Conservation (phyloP, 2,329 filamentous ascomycete species). For the Hirsutella rhossiliensis region DNA sequence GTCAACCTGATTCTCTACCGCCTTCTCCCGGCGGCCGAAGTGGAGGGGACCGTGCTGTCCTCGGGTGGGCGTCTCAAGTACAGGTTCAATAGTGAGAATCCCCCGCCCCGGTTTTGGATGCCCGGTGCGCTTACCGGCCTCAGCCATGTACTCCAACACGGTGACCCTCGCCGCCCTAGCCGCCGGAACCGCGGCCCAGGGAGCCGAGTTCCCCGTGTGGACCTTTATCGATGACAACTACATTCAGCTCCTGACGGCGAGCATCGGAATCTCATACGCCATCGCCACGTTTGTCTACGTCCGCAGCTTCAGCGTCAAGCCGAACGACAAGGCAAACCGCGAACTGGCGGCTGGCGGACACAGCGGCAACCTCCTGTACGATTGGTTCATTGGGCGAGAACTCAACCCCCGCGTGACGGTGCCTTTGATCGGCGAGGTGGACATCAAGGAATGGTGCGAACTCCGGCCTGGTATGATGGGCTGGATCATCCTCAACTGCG, state of each 20-base stretch:
- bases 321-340: conserved; percentile 58
- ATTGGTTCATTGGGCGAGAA: conserved; percentile 94
- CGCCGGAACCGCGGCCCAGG: conserved; percentile 64
- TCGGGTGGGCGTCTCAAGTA: conserved; percentile 70
- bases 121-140: no score
- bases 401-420: conserved; percentile 77
- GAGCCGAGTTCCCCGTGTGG: conserved; percentile 79
- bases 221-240: conserved; percentile 89
- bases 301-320: conserved; percentile 68
- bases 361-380: conserved; percentile 77
- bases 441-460: conserved; percentile 85
- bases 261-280: conserved; percentile 61
- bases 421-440: conserved; percentile 71
- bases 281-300: conserved; percentile 73
- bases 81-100: conserved; percentile 60
- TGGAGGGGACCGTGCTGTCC: conserved; percentile 56
- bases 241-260: conserved; percentile 71
- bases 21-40: conserved; percentile 61
- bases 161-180: conserved; percentile 59
- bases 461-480: conserved; percentile 84
- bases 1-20: conserved; percentile 64
- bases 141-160: conserved; percentile 66
- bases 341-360: conserved; percentile 74
- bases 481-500: conserved; percentile 76
- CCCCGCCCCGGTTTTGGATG: no score